Conservation (phyloP, 208 protist genomes). For the Phytomonas serpens region DNA sequence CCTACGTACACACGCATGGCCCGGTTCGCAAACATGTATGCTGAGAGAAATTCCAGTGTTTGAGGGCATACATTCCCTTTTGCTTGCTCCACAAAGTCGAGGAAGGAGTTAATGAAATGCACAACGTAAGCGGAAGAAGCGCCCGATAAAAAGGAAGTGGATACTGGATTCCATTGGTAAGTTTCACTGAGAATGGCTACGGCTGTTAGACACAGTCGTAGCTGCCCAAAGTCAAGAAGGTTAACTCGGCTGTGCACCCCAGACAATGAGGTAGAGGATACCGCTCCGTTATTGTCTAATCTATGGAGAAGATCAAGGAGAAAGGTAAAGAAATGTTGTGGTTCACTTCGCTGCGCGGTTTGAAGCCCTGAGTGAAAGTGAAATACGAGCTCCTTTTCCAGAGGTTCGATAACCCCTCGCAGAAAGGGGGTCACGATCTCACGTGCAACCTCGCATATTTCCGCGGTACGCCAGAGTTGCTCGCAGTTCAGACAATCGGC, state of each 20-base stretch:
- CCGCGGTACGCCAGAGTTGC: not conserved
- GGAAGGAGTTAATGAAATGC: conserved; percentile 28
- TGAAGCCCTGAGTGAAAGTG: conserved; percentile 43
- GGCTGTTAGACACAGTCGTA: conserved; percentile 18
- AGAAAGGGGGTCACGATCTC: conserved; percentile 31
- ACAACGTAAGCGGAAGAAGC: conserved; percentile 16
- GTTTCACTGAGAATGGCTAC: conserved; percentile 30
- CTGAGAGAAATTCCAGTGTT: conserved; percentile 16
- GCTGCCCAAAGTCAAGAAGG: conserved; percentile 10
- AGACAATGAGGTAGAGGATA: not conserved
- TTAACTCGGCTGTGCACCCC: not conserved
- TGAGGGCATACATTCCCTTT: conserved; percentile 15
- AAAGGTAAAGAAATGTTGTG: conserved; percentile 76
- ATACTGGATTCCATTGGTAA: conserved; percentile 37
- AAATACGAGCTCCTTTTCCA: conserved; percentile 55
- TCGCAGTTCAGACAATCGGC: conserved; percentile 1
- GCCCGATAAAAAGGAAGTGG: conserved; percentile 16
- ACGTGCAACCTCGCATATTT: not conserved
- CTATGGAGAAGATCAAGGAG: conserved; percentile 29
- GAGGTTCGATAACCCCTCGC: conserved; percentile 19
- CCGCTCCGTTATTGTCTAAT: conserved; percentile 11
- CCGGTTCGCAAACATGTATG: conserved; percentile 16
- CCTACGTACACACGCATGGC: conserved; percentile 23
- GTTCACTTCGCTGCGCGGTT: conserved; percentile 37
- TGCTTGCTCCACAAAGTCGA: conserved; percentile 23